Evolutionary conservation across 2,329 filamentous ascomycete species (phyloP), one percentile per base, ranked within the genome.

Genomic region (Magnaporthiopsis incrustans): DNA sequence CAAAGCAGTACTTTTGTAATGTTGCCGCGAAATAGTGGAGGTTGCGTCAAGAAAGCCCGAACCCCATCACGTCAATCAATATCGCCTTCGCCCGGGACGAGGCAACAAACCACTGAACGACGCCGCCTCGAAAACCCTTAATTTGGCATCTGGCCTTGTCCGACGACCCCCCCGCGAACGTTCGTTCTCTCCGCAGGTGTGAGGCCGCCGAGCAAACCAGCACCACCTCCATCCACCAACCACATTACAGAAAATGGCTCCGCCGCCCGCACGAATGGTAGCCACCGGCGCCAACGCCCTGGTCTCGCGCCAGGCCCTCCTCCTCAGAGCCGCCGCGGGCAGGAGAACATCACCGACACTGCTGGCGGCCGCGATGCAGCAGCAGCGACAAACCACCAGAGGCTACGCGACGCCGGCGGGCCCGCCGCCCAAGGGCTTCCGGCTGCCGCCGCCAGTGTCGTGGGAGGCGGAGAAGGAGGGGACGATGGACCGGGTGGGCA

Each of bases 381-480:
- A 35, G 33, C 59, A 22, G 26, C 63, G 61, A n/a, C 44, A 35
- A 3, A 11, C n/a, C 44, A 11, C n/a, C 44, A 69, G 71, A 68
- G 69, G 66, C 68, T 86, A 86, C 69, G 86, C 89, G 69, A 87
- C 90, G 60, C 91, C 92, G 68, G 82, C 84, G 68, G 92, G 93
- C 61, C 87, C 91, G 69, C 91, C 92, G 69, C 90, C 91, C 65
- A 80, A 87, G 70, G 87, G 88, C 68, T 97, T 97, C 84, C 88
- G 95, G 70, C 82, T 93, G 71, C 85, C 87, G 72, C 84, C 82
- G 67, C 88, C 85, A 62, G 84, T 87, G 75, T 80, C 86, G 79
- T 98, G 92, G 92, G 87, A 96, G 70, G 85, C 96, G 77, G 84
- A 88, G 68, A 82, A 85, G 67, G 92, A 96, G 75, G 86, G 83